A percentile compares a stretch with the other conserved stretches of the same genome.
Evolutionary conservation across 176 grass and related monocot genomes (phyloP).

Genomic region (Musa acuminata): DNA sequence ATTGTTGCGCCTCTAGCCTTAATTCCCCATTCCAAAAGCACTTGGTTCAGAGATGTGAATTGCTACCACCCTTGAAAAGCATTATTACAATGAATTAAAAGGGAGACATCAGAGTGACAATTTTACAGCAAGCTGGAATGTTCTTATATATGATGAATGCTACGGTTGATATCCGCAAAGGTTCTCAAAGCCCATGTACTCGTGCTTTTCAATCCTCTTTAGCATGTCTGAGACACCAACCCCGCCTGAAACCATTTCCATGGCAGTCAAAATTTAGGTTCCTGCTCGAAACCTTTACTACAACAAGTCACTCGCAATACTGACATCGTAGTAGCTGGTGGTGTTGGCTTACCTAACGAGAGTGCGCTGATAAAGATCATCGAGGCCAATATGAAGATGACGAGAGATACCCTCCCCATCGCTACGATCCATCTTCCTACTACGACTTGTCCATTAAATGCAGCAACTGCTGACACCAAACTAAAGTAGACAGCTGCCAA

Average conservation of each 20-base stretch:
- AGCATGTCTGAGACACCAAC: slow-evolving; percentile 83
- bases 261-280: too few relatives aligned
- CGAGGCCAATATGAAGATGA: slow-evolving; percentile 86
- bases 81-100: too few relatives aligned
- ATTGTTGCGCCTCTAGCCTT: too few relatives aligned
- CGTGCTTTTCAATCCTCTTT: slow-evolving; percentile 37
- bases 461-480: slow-evolving; percentile 52
- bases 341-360: slow-evolving; percentile 47
- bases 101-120: too few relatives aligned
- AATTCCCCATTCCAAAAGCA: too few relatives aligned
- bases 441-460: slow-evolving; percentile 53
- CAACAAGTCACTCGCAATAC: too few relatives aligned
- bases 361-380: slow-evolving; percentile 81
- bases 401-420: slow-evolving; percentile 74
- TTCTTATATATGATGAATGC: too few relatives aligned
- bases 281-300: too few relatives aligned
- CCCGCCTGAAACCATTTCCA: slow-evolving; percentile 38
- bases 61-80: too few relatives aligned
- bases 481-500: slow-evolving; percentile 52
- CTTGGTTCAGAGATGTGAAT: too few relatives aligned
- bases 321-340: too few relatives aligned
- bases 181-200: slow-evolving; percentile 90
- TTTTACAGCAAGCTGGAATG: too few relatives aligned
- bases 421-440: slow-evolving; percentile 67
- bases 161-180: slow-evolving; percentile 54